Percentiles rank a stretch among this genome's conserved stretches.
phyloP scores from a whole-genome alignment of 441 rosid genomes.

The Rhodomyrtus psidioides region DNA sequence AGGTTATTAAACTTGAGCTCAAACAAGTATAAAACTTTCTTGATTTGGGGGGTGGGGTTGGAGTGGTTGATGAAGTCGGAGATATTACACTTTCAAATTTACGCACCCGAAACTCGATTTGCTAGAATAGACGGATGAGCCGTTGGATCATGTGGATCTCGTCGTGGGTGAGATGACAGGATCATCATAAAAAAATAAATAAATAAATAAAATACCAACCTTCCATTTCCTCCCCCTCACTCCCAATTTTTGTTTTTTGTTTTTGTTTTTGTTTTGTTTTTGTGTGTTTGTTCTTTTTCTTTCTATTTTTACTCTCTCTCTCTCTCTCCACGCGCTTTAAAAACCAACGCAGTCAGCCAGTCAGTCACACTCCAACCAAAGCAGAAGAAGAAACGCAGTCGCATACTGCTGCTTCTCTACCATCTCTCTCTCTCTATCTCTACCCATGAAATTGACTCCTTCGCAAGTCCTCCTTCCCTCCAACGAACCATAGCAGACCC shows the following conservation, averaged over 20 bases:
- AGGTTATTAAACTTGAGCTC: background rate
- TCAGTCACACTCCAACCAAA: background rate
- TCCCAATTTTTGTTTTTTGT: too few relatives aligned
- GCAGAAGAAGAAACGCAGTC: background rate
- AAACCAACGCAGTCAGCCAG: background rate
- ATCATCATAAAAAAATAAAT: background rate
- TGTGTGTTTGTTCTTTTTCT: background rate
- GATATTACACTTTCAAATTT: too few relatives aligned
- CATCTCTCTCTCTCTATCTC: background rate
- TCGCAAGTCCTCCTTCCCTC: background rate
- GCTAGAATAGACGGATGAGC: too few relatives aligned
- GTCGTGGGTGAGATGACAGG: accelerated
- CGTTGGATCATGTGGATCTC: accelerated
- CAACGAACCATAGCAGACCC: background rate
- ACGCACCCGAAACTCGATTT: too few relatives aligned
- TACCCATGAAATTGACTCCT: background rate
- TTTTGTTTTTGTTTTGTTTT: too few relatives aligned
- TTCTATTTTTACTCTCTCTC: background rate
- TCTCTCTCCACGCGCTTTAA: background rate
- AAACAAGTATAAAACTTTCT: too few relatives aligned
- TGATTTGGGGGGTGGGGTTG: too few relatives aligned
- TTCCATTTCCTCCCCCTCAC: too few relatives aligned
- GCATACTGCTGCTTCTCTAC: background rate
- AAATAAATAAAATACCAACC: too few relatives aligned
- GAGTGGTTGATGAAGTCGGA: too few relatives aligned